Evolutionary conservation across 2,329 filamentous ascomycete species (phyloP), one percentile per base, ranked within the genome.

Genomic region (Chrysoporthe puriensis): DNA sequence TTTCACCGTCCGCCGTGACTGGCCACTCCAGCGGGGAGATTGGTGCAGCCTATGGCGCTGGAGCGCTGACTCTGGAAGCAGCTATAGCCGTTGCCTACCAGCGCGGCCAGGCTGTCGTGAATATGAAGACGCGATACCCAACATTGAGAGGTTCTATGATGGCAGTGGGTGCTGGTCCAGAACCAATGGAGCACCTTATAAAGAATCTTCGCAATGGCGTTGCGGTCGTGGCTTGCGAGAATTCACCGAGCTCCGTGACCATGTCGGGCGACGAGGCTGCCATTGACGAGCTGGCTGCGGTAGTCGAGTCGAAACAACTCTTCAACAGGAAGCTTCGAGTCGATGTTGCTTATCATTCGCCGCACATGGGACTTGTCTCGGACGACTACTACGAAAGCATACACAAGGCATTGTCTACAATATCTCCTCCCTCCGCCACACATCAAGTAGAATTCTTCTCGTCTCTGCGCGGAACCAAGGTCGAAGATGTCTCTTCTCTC

Each of bases 371-470:
- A 14, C 56, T 62, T 0, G 61, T 76, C 5, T 72, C 74, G 0
- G 66, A 69, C 0, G 66, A 69, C 11, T 79, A 78, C 32, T 36
- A 48, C 16, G 14, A 50, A 21, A 43, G 46, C 16, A 59, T 59
- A 34, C 52, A n/a, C 6, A n/a, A 56, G 40, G 11, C 40, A 9
- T 11, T 57, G n/a, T 21, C 63, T 18, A 16, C 52, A 21, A 4
- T 3, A 34, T 9, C 52, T 1, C 9, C 43, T 9, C 2, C 52
- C 2, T 70, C 73, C 0, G 70, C 74, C 0, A 76, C 77, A 0
- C 57, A 11, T 14, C 70, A 76, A 1, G 77, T 80, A 1, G 73
- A 76, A 48, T 84, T 83, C 73, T 81, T 80, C 73, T 84, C 82
- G 0, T 83, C 82, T 1, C 74, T 84, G 1, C 71, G 77, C 0